Conservation (phyloP, 495 filamentous ascomycete species). For the Oidiodendron maius region DNA sequence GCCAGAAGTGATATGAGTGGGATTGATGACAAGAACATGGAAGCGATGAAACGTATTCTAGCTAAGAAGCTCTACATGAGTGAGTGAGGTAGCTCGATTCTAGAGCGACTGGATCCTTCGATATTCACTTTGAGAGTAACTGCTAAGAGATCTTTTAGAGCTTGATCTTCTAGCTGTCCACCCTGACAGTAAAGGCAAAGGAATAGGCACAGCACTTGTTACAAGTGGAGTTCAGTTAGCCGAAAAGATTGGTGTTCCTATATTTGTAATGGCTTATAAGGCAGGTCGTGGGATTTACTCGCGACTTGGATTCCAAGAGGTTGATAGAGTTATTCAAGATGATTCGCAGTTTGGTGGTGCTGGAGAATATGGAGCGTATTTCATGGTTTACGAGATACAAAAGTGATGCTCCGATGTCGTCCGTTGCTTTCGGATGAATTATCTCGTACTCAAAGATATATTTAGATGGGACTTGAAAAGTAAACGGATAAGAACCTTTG, state of each 20-base stretch:
- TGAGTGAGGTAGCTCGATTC: background rate
- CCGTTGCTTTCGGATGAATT: background rate
- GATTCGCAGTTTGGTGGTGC: slow-evolving; percentile 22
- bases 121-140: background rate
- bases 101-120: background rate
- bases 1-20: background rate
- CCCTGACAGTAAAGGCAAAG: slow-evolving; percentile 25
- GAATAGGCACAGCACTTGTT: slow-evolving; percentile 24
- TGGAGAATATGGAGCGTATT: slow-evolving; percentile 18
- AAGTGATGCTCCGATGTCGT: background rate
- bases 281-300: slow-evolving; percentile 22
- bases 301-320: slow-evolving; percentile 24
- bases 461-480: background rate
- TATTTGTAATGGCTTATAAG: slow-evolving; percentile 24
- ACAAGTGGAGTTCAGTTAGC: slow-evolving; percentile 24
- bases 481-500: background rate
- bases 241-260: slow-evolving; percentile 23
- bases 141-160: background rate
- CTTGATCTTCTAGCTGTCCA: slow-evolving; percentile 32
- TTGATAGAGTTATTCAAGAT: slow-evolving; percentile 25
- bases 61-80: slow-evolving; percentile 1
- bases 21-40: background rate
- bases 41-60: background rate
- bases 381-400: background rate
- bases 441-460: background rate